Evolutionary conservation across 169 alveolate species (phyloP).

Genomic region (Eimeria praecox): DNA sequence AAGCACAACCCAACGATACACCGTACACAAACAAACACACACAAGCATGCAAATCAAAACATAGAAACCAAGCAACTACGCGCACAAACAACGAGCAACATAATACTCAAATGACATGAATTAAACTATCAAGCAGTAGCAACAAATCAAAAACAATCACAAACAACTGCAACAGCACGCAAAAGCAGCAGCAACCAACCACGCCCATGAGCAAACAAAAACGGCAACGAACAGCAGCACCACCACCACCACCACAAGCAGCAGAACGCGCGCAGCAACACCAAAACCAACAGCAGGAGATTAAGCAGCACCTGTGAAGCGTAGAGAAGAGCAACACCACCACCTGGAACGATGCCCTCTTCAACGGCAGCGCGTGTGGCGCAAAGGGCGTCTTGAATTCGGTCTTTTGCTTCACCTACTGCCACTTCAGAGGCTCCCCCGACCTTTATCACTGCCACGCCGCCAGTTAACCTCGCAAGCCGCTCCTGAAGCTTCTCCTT

Average conservation of each 20-base stretch:
- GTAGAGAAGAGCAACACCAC: conserved; percentile 92
- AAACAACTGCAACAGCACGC: not conserved
- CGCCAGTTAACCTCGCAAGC: conserved; percentile 98
- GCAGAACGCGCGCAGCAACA: not conserved
- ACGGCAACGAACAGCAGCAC: not conserved
- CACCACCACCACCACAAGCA: not conserved
- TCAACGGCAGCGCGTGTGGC: conserved; percentile 99
- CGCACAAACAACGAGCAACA: not conserved
- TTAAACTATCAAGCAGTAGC: not conserved
- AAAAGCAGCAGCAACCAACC: not conserved
- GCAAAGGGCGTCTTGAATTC: conserved; percentile 99
- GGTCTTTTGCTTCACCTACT: conserved; percentile 99
- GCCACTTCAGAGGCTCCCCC: conserved; percentile 80
- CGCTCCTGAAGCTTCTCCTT: conserved; percentile 98
- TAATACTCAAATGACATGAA: not conserved
- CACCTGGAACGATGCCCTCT: conserved; percentile 99
- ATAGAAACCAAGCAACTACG: not conserved
- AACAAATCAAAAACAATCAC: not conserved
- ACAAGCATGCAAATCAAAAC: not conserved
- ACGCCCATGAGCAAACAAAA: too few species aligned
- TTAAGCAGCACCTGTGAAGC: conserved; percentile 59
- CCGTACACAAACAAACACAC: not conserved
- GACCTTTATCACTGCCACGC: conserved; percentile 98
- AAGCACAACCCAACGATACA: too few species aligned
- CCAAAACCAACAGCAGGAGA: not conserved